A percentile compares a stretch with the other conserved stretches of the same genome.
Evolutionary conservation across 1,284 basidiomycete genomes (phyloP).

Genomic region (Omphalotus olearius): DNA sequence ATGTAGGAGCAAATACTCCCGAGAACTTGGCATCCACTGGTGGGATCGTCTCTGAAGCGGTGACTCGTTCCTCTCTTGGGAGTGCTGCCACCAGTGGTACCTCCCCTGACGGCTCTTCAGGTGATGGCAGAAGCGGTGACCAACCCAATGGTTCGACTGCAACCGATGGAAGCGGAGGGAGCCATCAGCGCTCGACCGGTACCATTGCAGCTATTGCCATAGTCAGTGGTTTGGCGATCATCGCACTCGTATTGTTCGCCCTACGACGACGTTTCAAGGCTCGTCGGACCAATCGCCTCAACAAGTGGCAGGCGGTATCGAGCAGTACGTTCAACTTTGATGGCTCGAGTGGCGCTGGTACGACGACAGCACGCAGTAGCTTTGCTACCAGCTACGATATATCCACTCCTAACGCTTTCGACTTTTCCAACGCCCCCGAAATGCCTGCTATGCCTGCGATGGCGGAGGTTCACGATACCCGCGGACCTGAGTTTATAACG

Average conservation of each 20-base stretch:
- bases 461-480: conserved; percentile 38
- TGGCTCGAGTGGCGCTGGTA: background rate
- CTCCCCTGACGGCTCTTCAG: background rate
- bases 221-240: conserved; percentile 19
- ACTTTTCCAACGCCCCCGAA: background rate
- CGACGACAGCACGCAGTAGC: conserved; percentile 32
- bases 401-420: background rate
- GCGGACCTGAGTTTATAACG: conserved; percentile 7
- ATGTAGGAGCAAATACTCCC: no score
- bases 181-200: conserved; percentile 21
- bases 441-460: conserved; percentile 36
- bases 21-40: no score
- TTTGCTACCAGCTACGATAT: conserved; percentile 41
- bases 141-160: background rate
- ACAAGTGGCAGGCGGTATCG: conserved; percentile 20
- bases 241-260: conserved; percentile 23
- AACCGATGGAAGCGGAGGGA: background rate
- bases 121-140: background rate
- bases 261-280: conserved; percentile 29
- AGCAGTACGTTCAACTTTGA: conserved; percentile 6
- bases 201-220: conserved; percentile 27
- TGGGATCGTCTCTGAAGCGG: no score
- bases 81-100: background rate
- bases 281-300: conserved; percentile 25
- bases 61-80: no score